These are phyloP conservation scores for Aleurites moluccanus DNA, from an alignment of 441 rosid species.

Conservation along the genomic window DNA sequence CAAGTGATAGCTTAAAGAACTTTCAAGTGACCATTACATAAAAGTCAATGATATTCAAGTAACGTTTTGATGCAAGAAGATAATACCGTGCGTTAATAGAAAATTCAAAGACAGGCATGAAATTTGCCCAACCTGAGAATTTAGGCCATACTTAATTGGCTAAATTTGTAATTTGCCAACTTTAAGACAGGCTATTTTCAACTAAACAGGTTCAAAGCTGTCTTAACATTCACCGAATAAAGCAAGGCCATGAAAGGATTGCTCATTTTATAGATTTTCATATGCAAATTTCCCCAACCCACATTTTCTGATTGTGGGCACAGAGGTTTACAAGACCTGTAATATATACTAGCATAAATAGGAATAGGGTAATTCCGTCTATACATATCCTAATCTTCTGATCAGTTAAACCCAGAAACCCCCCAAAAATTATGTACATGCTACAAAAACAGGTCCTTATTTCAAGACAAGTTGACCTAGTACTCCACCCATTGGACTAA, in stretches of 20 bases:
- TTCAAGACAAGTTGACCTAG: not conserved
- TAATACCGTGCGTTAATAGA: too few relatives aligned
- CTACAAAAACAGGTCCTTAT: slow-evolving; percentile 1
- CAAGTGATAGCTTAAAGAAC: too few relatives aligned
- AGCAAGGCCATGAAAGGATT: not conserved
- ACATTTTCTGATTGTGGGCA: slow-evolving; percentile 1
- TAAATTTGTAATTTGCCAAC: too few relatives aligned
- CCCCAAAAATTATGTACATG: slow-evolving; percentile 24
- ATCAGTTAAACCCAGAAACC: slow-evolving; percentile 9
- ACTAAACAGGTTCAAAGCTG: too few relatives aligned
- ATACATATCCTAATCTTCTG: slow-evolving; percentile 18
- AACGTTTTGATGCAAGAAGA: too few relatives aligned
- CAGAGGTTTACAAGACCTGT: slow-evolving; percentile 3
- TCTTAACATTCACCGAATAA: too few relatives aligned
- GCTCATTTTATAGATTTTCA: not conserved
- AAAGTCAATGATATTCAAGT: too few relatives aligned
- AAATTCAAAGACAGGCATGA: too few relatives aligned
- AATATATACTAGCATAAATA: slow-evolving; percentile 4
- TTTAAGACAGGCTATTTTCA: too few relatives aligned
- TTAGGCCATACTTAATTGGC: too few relatives aligned
- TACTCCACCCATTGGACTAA: not conserved
- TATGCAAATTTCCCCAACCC: not conserved
- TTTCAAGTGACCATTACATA: too few relatives aligned
- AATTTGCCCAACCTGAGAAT: too few relatives aligned
- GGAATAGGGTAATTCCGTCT: not conserved